Evolutionary conservation across 2,329 filamentous ascomycete species (phyloP).

Genomic region (Penicillium sp.): DNA sequence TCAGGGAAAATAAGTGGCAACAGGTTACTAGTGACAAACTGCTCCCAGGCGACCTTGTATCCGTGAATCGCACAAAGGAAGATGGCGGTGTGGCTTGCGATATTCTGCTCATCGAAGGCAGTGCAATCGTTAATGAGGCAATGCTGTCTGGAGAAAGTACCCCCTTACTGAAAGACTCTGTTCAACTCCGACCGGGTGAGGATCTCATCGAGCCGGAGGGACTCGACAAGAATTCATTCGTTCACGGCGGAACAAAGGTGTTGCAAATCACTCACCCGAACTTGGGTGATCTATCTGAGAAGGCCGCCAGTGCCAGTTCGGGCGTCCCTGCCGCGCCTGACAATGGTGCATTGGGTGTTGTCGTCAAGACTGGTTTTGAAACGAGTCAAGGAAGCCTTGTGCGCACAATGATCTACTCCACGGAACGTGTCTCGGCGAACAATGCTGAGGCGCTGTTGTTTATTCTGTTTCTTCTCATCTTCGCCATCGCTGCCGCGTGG

Average conservation of each 20-base stretch:
- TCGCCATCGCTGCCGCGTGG: conserved; percentile 96
- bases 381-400: conserved; percentile 97
- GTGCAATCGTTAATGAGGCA: conserved; percentile 96
- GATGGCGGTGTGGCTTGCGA: conserved; percentile 96
- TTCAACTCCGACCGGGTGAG: conserved; percentile 82
- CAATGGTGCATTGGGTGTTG: conserved; percentile 87
- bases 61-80: conserved; percentile 89
- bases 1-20: conserved; percentile 79
- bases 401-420: conserved; percentile 99
- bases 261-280: conserved; percentile 89
- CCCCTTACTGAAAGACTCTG: conserved; percentile 89
- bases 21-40: conserved; percentile 88
- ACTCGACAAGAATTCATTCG: conserved; percentile 92
- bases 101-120: conserved; percentile 91
- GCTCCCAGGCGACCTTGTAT: conserved; percentile 88
- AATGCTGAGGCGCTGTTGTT: conserved; percentile 95
- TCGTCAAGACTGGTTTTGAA: conserved; percentile 97
- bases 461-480: conserved; percentile 92
- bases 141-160: conserved; percentile 99
- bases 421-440: conserved; percentile 96
- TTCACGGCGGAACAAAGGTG: conserved; percentile 97
- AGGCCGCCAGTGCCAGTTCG: conserved; percentile 63
- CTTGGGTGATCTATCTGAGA: conserved; percentile 61
- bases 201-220: conserved; percentile 80
- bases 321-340: conserved; percentile 83